Conservation (phyloP, 495 filamentous ascomycete species). For the Aspergillus campestris region DNA sequence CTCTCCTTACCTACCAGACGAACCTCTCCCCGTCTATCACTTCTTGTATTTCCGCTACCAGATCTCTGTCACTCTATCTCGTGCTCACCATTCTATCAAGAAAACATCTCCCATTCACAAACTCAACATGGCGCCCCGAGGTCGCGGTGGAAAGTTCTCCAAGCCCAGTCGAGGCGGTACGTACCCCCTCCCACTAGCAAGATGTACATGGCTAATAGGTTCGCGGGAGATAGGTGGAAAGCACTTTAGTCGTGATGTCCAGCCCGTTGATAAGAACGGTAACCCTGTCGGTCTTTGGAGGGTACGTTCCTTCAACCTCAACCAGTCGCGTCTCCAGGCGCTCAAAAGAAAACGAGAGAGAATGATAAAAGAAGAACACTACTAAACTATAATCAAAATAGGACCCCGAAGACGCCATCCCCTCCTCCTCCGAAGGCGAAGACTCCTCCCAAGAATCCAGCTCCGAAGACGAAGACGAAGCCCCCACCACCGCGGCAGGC, state of each 20-base stretch:
- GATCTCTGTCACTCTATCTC: not conserved
- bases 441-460: slow-evolving; percentile 30
- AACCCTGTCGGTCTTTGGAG: slow-evolving; percentile 70
- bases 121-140: slow-evolving; percentile 40
- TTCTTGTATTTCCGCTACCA: too few relatives aligned
- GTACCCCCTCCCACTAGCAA: slow-evolving; percentile 19
- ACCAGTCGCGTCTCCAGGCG: not conserved
- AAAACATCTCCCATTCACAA: not conserved
- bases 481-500: slow-evolving; percentile 10
- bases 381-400: too few relatives aligned
- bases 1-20: too few relatives aligned
- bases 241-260: slow-evolving; percentile 83
- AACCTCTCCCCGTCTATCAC: too few relatives aligned
- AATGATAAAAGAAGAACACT: too few relatives aligned
- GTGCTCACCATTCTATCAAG: too few relatives aligned
- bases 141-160: slow-evolving; percentile 85
- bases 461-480: slow-evolving; percentile 20
- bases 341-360: too few relatives aligned
- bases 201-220: not conserved
- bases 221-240: slow-evolving; percentile 61
- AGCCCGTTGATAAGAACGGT: slow-evolving; percentile 78
- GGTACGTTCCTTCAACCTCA: slow-evolving; percentile 31
- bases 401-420: slow-evolving; percentile 39
- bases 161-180: slow-evolving; percentile 88
- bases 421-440: slow-evolving; percentile 30